Conservation (phyloP, 768 basidiomycete genomes). For the Guyanaporus albipodus region DNA sequence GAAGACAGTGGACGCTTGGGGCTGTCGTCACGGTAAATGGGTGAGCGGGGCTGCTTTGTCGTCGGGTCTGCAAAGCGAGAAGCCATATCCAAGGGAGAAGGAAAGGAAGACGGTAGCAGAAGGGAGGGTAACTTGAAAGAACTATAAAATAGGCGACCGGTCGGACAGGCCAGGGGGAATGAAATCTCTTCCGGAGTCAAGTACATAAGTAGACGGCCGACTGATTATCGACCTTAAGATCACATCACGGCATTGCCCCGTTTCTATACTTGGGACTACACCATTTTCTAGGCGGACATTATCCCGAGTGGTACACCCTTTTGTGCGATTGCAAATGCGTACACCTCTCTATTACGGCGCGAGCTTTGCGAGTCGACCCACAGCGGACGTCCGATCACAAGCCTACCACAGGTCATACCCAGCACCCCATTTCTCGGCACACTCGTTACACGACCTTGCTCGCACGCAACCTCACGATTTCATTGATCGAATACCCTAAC, state of each 20-base stretch:
- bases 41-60: constrained; percentile 29
- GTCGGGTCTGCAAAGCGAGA: constrained; percentile 28
- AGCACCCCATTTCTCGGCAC: constrained; percentile 20
- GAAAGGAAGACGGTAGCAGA: constrained; percentile 1
- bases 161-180: constrained; percentile 22
- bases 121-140: constrained; percentile 12
- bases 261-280: constrained; percentile 15
- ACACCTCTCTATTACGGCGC: constrained; percentile 17
- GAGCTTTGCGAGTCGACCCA: constrained; percentile 20
- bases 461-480: constrained; percentile 42
- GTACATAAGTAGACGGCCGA: constrained; percentile 31
- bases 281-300: constrained; percentile 10
- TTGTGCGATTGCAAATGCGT: constrained; percentile 21
- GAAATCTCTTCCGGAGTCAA: constrained; percentile 22
- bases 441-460: constrained; percentile 37
- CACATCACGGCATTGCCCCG: constrained; percentile 23
- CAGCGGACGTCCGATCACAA: constrained; percentile 25
- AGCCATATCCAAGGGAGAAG: constrained; percentile 18
- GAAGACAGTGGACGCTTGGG: constrained; percentile 32
- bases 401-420: constrained; percentile 7
- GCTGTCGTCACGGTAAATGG: constrained; percentile 26
- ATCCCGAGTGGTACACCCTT: constrained; percentile 22
- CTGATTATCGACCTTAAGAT: constrained; percentile 31
- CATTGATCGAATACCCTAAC: constrained; percentile 38
- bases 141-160: constrained; percentile 27